These are phyloP conservation scores for Hibiscus tridactylites DNA, from an alignment of 345 rosid species.

Conservation along the genomic window DNA sequence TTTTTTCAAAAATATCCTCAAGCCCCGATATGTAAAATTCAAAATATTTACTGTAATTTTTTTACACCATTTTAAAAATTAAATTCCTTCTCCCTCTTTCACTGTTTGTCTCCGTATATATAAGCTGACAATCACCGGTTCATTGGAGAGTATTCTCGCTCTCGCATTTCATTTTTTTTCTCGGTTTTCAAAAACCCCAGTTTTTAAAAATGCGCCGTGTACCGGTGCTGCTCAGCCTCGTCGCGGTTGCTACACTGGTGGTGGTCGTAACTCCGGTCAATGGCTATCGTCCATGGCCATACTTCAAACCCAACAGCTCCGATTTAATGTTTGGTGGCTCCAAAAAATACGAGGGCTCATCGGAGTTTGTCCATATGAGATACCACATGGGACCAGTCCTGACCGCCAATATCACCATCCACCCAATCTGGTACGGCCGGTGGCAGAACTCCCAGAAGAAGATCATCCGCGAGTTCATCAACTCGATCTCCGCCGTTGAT, in stretches of 20 bases:
- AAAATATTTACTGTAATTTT: neutral
- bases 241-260: slow-evolving; percentile 23
- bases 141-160: neutral
- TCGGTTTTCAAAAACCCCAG: neutral
- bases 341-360: slow-evolving; percentile 91
- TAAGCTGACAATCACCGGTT: neutral
- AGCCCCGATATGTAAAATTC: too few relatives aligned
- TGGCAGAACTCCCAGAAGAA: slow-evolving; percentile 71
- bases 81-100: neutral
- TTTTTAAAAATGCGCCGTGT: slow-evolving; percentile 13
- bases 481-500: slow-evolving; percentile 57
- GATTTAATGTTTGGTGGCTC: slow-evolving; percentile 40
- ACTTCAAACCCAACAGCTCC: slow-evolving; percentile 38
- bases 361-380: slow-evolving; percentile 68
- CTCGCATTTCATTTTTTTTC: neutral
- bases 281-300: slow-evolving; percentile 84
- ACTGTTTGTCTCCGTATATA: slow-evolving; percentile 7
- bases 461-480: slow-evolving; percentile 77
- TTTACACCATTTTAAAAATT: neutral
- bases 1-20: neutral
- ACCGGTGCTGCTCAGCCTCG: slow-evolving; percentile 28
- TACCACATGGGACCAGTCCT: slow-evolving; percentile 97
- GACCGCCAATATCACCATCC: slow-evolving; percentile 75
- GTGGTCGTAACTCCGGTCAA: slow-evolving; percentile 12
- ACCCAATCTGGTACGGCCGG: slow-evolving; percentile 86